Base-by-base conservation (phyloP, 2,329 filamentous ascomycete species). In the Paradendryphiella salina region DNA sequence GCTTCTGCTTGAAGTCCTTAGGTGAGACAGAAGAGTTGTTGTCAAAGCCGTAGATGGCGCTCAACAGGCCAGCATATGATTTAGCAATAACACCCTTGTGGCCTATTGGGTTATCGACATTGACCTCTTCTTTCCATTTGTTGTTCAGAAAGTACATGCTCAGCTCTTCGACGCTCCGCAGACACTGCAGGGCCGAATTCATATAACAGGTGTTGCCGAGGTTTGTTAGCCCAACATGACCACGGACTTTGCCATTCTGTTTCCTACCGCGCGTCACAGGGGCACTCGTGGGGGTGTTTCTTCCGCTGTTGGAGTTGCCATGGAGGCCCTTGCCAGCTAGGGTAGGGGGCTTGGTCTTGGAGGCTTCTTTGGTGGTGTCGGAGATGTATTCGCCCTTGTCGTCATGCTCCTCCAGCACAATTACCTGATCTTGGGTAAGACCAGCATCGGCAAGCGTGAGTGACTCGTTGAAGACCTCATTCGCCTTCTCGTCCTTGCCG, bases 141-240 rank as follows among this genome's bases (percentile, higher is more conserved):
- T 56, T 59, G 29, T 56, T 66, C 41, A 96, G 74, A 73, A 99
- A 97, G 73, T 96, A 99, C 65, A 91, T 86, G 4, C 90, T 93
- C 57, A 99, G 77, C 73, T 99, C 94, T 68, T 96, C 90, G 0
- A 96, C 91, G 63, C 90, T 95, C 42, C 93, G 86, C 43, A 99
- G 84, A 71, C 94, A 99, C 71, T 99, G 94, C 46, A 97, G 79
- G 8, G 94, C 94, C 17, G 93, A 96, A 73, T 97, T 97, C 92
- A 97, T 96, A 76, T 99, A 99, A 75, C 94, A 99, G 0, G 94
- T 97, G 67, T 99, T 99, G 40, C 94, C 94, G 11, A 99, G 77
- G 67, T 99, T 99, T 57, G 84, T 85, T 44, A 99, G 77, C 28
- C 94, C 94, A 34, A 92, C 88, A 33, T 86, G 87, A 26, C 94